These are phyloP conservation scores for Strobilomyces echinocephalus DNA, from an alignment of 768 basidiomycete genomes.

Conservation along the genomic window DNA sequence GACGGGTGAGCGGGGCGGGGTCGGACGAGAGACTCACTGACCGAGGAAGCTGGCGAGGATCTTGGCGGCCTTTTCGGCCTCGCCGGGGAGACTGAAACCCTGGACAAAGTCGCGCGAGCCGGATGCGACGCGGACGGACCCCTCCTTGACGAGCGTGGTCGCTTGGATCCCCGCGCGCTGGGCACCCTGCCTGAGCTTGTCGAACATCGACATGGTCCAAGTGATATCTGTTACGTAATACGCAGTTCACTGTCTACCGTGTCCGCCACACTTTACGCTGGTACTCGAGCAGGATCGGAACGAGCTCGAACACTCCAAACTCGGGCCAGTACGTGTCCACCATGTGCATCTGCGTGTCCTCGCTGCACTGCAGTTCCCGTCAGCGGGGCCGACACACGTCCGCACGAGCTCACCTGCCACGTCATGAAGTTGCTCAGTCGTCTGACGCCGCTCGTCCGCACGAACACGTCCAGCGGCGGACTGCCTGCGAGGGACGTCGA, in stretches of 20 bases:
- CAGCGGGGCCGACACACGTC: neutral
- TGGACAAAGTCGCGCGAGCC: slow-evolving; percentile 78
- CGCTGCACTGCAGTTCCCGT: slow-evolving; percentile 53
- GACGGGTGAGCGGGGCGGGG: neutral
- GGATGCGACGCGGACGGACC: slow-evolving; percentile 62
- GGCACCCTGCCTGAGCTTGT: slow-evolving; percentile 77
- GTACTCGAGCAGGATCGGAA: slow-evolving; percentile 84
- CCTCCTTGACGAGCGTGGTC: slow-evolving; percentile 64
- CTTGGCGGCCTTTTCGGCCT: slow-evolving; percentile 90
- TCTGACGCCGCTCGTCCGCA: slow-evolving; percentile 87
- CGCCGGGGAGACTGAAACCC: slow-evolving; percentile 84
- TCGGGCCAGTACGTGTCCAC: slow-evolving; percentile 86
- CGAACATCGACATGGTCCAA: slow-evolving; percentile 54
- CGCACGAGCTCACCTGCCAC: slow-evolving; percentile 73
- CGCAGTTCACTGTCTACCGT: slow-evolving; percentile 5
- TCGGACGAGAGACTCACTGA: slow-evolving; percentile 28
- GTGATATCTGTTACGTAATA: slow-evolving; percentile 13
- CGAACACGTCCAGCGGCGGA: slow-evolving; percentile 82
- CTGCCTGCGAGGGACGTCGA: slow-evolving; percentile 61
- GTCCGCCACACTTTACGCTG: slow-evolving; percentile 63
- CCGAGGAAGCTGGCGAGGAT: slow-evolving; percentile 91
- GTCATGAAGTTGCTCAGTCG: slow-evolving; percentile 66
- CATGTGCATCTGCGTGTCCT: slow-evolving; percentile 86
- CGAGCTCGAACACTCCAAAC: slow-evolving; percentile 80
- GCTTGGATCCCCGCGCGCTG: slow-evolving; percentile 81